Conservation (phyloP, 73 alveolate species). For the Paramecium sexaurelia region DNA sequence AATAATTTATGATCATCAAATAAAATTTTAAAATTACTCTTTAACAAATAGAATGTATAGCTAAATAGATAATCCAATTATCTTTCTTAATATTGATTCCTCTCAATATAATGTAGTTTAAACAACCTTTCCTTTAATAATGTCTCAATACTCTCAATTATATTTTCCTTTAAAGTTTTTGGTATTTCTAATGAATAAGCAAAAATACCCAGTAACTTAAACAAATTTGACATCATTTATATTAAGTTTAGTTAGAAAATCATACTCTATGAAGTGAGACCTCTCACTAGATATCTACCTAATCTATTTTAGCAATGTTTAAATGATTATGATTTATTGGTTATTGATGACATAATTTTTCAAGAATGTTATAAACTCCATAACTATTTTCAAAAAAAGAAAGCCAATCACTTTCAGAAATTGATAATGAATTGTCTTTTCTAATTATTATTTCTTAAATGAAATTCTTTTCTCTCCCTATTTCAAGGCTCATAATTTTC, state of each 20-base stretch:
- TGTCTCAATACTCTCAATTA: not conserved
- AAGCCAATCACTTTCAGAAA: not conserved
- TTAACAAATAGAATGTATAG: not conserved
- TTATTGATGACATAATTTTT: not conserved
- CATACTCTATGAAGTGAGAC: not conserved
- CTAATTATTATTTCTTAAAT: not conserved
- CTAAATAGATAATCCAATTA: not conserved
- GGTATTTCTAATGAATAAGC: not conserved
- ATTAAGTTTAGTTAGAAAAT: not conserved
- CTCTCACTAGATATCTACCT: not conserved
- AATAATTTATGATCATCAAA: not conserved
- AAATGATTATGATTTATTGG: not conserved
- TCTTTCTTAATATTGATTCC: not conserved
- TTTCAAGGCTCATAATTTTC: not conserved
- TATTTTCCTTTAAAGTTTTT: not conserved
- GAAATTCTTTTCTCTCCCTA: not conserved
- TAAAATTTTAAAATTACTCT: not conserved
- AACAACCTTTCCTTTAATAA: not conserved
- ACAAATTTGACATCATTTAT: not conserved
- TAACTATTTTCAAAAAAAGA: not conserved
- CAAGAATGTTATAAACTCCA: not conserved
- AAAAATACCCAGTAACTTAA: not conserved
- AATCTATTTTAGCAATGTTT: not conserved
- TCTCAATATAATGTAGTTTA: not conserved
- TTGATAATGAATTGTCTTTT: not conserved